Base-by-base conservation (phyloP, 345 rosid genomes). In the Citrus glauca region DNA sequence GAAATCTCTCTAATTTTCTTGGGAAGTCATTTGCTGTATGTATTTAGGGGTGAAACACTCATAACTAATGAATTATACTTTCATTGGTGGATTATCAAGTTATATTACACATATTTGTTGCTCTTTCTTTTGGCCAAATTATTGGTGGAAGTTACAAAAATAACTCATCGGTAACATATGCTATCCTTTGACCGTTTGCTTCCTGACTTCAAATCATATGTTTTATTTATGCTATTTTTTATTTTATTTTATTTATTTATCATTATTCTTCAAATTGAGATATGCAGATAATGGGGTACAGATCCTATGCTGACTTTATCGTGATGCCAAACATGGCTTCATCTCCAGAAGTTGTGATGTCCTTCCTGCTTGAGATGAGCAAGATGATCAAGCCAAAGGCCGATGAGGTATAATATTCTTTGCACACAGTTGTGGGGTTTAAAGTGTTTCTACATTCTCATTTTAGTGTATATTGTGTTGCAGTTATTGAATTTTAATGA, bases 291-390 rank as follows among this genome's bases (percentile, higher is more conserved):
- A 85, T 90, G 86, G 97, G 92, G 20, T 84, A 81, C 83, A 90
- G 79, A 82, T 94, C 95, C 50, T 91, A 92, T 74, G 89, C 98
- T 73, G 97, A 94, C 63, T 94, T 91, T 74, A 71, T 86, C 75
- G 84, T 90, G 77, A 84, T 87, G 77, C 93, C 86, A 72, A 96
- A 88, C 85, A 85, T 96, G 90, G 97, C 97, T 71, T 88, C 91
- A 73, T 93, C 97, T n/a, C 91, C 95, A 17, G 86, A 86, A 78
- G 92, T 92, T 72, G 91, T 92, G 75, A 87, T 70, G 77, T 89
- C 98, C 57, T 92, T 96, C 86, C 81, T 96, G 81, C 83, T 84
- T 81, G 94, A 94, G 86, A 86, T 96, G 95, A 92, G 94, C 84
- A 82, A 83, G 82, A 88, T 89, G 83, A 82, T 92, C 76, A 91